These are phyloP conservation scores for Wickerhamomyces canadensis DNA, from an alignment of 805 yeast species.

Conservation along the genomic window DNA sequence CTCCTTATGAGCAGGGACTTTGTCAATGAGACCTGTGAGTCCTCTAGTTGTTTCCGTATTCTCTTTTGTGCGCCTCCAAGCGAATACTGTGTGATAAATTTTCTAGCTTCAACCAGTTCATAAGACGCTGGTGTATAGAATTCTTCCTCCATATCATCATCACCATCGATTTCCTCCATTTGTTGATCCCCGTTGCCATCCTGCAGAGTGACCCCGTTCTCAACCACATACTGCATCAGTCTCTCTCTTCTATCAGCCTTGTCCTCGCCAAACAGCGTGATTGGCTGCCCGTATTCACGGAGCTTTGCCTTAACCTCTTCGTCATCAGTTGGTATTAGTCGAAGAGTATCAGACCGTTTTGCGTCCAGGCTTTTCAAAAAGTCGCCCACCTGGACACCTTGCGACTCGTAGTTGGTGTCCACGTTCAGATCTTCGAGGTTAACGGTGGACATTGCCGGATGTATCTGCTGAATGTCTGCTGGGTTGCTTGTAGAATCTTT, in stretches of 20 bases:
- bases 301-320: slow-evolving; percentile 50
- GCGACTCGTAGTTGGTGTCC: slow-evolving; percentile 19
- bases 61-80: slow-evolving; percentile 40
- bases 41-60: slow-evolving; percentile 28
- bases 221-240: slow-evolving; percentile 39
- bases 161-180: slow-evolving; percentile 23
- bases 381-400: slow-evolving; percentile 24
- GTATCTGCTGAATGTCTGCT: background rate
- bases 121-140: slow-evolving; percentile 77
- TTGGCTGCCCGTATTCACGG: slow-evolving; percentile 49
- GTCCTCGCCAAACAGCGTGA: slow-evolving; percentile 53
- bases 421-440: slow-evolving; percentile 19
- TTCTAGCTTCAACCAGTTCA: slow-evolving; percentile 47
- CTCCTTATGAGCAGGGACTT: slow-evolving; percentile 45
- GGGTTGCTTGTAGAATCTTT: background rate
- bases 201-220: slow-evolving; percentile 24
- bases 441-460: no score
- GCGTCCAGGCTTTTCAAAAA: slow-evolving; percentile 22
- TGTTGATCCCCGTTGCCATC: slow-evolving; percentile 11
- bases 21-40: slow-evolving; percentile 31
- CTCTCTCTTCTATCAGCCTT: slow-evolving; percentile 56
- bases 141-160: slow-evolving; percentile 59
- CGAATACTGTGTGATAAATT: slow-evolving; percentile 46
- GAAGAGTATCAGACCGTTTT: slow-evolving; percentile 21
- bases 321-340: slow-evolving; percentile 59